Evolutionary conservation across 495 filamentous ascomycete genomes (phyloP), one percentile per base, ranked within the genome.

Genomic region (Pseudevernia furfuracea): DNA sequence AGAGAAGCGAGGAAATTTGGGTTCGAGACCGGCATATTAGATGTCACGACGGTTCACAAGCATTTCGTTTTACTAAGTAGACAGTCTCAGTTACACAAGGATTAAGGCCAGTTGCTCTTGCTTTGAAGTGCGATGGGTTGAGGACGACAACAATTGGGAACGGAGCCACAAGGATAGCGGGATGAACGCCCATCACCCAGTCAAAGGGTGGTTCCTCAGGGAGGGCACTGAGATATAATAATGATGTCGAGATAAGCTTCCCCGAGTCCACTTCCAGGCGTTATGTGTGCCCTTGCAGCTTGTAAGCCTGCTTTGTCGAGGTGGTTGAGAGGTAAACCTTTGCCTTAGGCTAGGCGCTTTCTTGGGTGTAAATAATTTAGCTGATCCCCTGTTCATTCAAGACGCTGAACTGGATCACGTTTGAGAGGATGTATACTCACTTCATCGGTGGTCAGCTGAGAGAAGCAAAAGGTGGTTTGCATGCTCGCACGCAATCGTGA

Each of bases 1-100:
- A 49, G 94, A 97, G 80, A 97, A 97, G 81, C 84, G 86, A 15
- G 94, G 93, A 5, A 97, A 98, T 57, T 36, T 75, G 61, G 82
- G 77, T 59, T 69, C 59, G 36, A 65, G 70, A 49, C 64, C 67
- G 57, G 67, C 69, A 36, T 68, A 64, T 59, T 64, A 53, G 58
- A n/a, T 25, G 28, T 46, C 32, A 43, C 17, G 15, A 2, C 11
- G 52, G 30, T 34, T 55, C 28, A 59, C 43, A 23, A 30, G n/a
- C 41, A 52, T 39, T n/a, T 36, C 21, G 43, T 28, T 39, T 64
- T 23, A 53, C 36, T 46, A 32, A 34, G 41, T 48, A 39, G 53
- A 48, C 58, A 37, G 41, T 49, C 34, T 59, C 19, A 41, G 17
- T 53, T 39, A 39, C 19, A 21, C 58, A 46, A 34, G 25, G 38